Base-by-base conservation (phyloP, 257 asterid species). In the Echites panduratus region DNA sequence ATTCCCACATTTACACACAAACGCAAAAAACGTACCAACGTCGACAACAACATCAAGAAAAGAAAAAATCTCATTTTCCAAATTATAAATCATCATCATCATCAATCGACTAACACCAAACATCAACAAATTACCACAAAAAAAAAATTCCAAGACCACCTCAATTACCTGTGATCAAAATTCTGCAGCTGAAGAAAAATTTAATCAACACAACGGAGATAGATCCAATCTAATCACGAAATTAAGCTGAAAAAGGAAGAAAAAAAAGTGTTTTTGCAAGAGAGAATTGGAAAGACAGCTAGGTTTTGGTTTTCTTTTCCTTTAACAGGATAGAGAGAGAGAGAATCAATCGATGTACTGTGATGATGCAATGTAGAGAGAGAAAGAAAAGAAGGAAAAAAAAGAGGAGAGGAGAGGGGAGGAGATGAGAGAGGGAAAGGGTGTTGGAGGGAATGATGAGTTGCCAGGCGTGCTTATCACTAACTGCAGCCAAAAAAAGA, bases 401-500 rank as follows among this genome's bases (percentile, higher is more conserved):
- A 47, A 62, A 75, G 66, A 57, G 65, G 38, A 41, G 9, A 5
- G 9, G 45, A 41, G n/a, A n/a, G n/a, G n/a, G n/a, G n/a, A n/a
- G n/a, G n/a, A n/a, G n/a, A 41, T 41, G 54, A 73, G 73, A 79
- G 75, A 65, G 72, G 64, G 70, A 70, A 78, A 69, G 76, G n/a
- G 73, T 27, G 73, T 68, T 75, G 88, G 88, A 84, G 80, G 86
- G 85, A 83, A 84, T 86, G 89, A 88, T 88, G 84, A 81, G 66
- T 85, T 81, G 86, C 84, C 88, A 87, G 92, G 88, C 96, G 92
- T 92, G 96, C 96, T 88, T 73, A 84, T 84, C 96, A 88, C 96
- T 79, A 86, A 87, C 89, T 77, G 85, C 88, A 83, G 81, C 77
- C 48, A 45, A 77, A 57, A 61, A 66, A 68, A 71, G 43, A 45